Conservation (phyloP, 768 basidiomycete species). For the Hydnum rufescens region DNA sequence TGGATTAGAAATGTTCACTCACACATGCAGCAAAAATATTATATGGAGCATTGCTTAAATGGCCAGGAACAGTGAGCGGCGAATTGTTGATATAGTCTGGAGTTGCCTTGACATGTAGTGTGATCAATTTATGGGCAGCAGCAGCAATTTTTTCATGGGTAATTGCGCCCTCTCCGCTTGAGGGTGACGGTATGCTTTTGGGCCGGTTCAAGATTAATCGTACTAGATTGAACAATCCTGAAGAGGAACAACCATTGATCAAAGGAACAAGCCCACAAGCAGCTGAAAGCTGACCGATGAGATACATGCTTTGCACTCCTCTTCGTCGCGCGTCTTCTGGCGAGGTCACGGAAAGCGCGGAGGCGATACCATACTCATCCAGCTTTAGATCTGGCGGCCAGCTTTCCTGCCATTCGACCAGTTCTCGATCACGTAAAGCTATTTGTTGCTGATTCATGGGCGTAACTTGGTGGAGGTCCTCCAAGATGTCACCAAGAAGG, state of each 20-base stretch:
- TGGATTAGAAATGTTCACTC: neutral
- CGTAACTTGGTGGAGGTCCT: slow-evolving; percentile 46
- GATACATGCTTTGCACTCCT: slow-evolving; percentile 66
- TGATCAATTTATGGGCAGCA: slow-evolving; percentile 59
- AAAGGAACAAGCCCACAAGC: neutral
- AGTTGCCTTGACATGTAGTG: slow-evolving; percentile 53
- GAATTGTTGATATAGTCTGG: slow-evolving; percentile 56
- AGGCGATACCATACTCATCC: slow-evolving; percentile 55
- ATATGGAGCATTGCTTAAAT: slow-evolving; percentile 70
- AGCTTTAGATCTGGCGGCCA: slow-evolving; percentile 54
- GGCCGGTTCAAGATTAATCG: slow-evolving; percentile 72
- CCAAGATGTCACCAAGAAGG: slow-evolving; percentile 69
- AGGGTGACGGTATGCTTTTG: slow-evolving; percentile 3
- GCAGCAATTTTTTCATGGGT: slow-evolving; percentile 48
- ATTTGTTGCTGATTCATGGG: slow-evolving; percentile 59
- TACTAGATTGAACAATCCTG: slow-evolving; percentile 48
- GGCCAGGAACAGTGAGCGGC: slow-evolving; percentile 52
- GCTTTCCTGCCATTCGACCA: slow-evolving; percentile 59
- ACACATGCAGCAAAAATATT: slow-evolving; percentile 68
- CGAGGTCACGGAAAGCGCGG: slow-evolving; percentile 26
- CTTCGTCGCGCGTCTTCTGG: slow-evolving; percentile 20
- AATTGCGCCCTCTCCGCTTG: neutral
- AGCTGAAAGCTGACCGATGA: slow-evolving; percentile 26
- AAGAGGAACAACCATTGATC: neutral
- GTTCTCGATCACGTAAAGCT: slow-evolving; percentile 46